Base-by-base conservation (phyloP, 2,329 filamentous ascomycete genomes). In the Aspergillus candidus region DNA sequence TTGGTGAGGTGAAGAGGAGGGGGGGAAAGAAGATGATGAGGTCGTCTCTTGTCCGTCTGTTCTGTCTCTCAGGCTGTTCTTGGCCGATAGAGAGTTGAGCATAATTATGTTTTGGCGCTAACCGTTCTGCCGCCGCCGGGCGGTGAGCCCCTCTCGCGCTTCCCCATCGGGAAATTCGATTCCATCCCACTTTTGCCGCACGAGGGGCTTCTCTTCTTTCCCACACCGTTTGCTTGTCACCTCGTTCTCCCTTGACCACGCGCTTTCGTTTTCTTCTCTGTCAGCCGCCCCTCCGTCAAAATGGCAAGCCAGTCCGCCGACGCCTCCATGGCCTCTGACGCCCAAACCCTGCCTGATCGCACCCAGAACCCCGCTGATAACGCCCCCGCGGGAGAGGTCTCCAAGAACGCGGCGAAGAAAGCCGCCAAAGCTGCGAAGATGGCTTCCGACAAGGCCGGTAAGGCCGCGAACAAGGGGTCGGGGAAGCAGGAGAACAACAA, bases 401-500 rank as follows among this genome's bases (percentile, higher is more conserved):
- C 67, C 36, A 57, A 57, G 49, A 57, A 56, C 40, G 55, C 55
- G 41, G 55, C 55, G 22, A 57, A 57, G 50, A 57, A 57, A 45
- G 55, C 55, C 30, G 55, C 55, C 4, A 57, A 57, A 53, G 58
- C 58, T 38, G 54, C 59, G 11, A 48, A 57, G 38, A 52, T 54
- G 48, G 58, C 57, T 35, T 53, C 60, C n/a, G 76, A 72, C 57
- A 77, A 74, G 63, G 74, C 68, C 53, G 71, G 57, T 41, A 77
- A 77, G 56, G 60, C 62, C 45, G 68, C 62, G 22, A 65, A 66
- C 17, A 70, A 72, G 52, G 67, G 68, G 32, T 59, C 62, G 49
- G 66, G 64, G 39, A 73, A 74, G 56, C 43, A 62, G 14, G 71
- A 72, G 50, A 59, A 66, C n/a, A 74, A 73, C 54, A 64, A 68